Base-by-base conservation (phyloP, 495 filamentous ascomycete genomes). In the Xylaria flabelliformis region DNA sequence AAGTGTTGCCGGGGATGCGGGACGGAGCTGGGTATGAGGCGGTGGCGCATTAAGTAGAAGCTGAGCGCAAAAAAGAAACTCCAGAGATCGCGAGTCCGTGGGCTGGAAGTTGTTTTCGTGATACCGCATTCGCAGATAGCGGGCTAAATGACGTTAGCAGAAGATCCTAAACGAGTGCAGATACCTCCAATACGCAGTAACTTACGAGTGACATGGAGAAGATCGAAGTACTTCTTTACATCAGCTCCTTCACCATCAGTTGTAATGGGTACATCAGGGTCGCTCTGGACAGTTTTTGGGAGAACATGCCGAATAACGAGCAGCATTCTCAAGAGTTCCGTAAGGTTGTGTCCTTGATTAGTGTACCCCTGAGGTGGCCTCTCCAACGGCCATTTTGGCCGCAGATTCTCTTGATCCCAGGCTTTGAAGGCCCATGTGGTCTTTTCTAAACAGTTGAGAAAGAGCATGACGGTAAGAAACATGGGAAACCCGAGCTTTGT, bases 371-470 rank as follows among this genome's bases (percentile, higher is more conserved):
- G 82, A 0, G 92, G 91, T 4, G 88, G 87, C 72, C 89, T 89
- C 73, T 92, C 89, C 21, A 97, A 82, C 1, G 93, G 92, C 92
- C 93, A 97, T 72, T 79, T 79, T 73, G 86, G 75, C 63, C 86
- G 78, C 63, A 87, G 78, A 59, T 85, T 79, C 29, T 89, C 85
- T 72, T 91, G 87, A 55, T 92, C 90, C 90, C 90, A 93, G 0
- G 87, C 89, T 44, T 89, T 90, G 83, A 93, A 94, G 0, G 92
- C 86, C 91, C 93, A 95, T 65, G 90, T 92, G n/a, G 91, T 91
- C 77, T 93, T 91, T 81, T 96, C 93, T 12, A 95, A 88, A 69
- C 92, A 94, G 78, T 91, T 92, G 48, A 96, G 83, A 21, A 95
- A 85, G 46, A 96, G 87, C 69, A 95, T 80, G 15, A 90, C 88